Base-by-base conservation (phyloP, 768 basidiomycete genomes). In the Pleurotus pulmonarius region DNA sequence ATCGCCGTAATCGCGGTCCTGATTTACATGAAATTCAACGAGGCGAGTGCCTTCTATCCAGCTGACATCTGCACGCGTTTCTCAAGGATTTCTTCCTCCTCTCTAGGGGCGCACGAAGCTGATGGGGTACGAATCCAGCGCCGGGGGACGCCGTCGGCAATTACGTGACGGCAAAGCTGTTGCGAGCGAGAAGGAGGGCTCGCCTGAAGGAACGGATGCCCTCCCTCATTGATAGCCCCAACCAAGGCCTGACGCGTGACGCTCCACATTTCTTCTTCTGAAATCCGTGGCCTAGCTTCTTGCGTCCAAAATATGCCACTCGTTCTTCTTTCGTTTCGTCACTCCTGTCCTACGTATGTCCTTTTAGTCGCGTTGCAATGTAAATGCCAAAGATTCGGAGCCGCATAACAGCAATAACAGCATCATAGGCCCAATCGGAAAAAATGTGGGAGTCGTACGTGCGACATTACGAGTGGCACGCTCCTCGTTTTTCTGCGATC, bases 1-100 rank as follows among this genome's bases (percentile, higher is more conserved):
- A 60, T 97, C 59, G 83, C 86, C 11, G 90, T 89, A 61, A 84
- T 95, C 46, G 80, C 65, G 34, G 74, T 75, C 2, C 78, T 98
- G 51, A 65, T 89, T 49, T 80, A 71, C 61, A 72, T 90, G 75
- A 92, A 92, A 71, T 90, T 70, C 64, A 75, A 63, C 52, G 82
- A 85, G 75, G 83, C 78, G 20, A 18, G 9, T 44, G 5, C 59
- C 56, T 70, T 63, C 16, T 20, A 2, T 49, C 20, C 24, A 13
- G 15, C 18, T 34, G 3, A 49, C 16, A n/a, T 15, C 20, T 34
- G 8, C 29, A 34, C 29, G 18, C 34, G 25, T 2, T 46, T 25
- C 13, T 60, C 25, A 45, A 29, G 37, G n/a, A 49, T 5, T n/a
- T 18, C 16, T 13, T n/a, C 9, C 29, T 34, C 29, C 29, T 34